Evolutionary conservation across 352 stramenopile species (phyloP).

Genomic region (Aphanomyces stellatus): DNA sequence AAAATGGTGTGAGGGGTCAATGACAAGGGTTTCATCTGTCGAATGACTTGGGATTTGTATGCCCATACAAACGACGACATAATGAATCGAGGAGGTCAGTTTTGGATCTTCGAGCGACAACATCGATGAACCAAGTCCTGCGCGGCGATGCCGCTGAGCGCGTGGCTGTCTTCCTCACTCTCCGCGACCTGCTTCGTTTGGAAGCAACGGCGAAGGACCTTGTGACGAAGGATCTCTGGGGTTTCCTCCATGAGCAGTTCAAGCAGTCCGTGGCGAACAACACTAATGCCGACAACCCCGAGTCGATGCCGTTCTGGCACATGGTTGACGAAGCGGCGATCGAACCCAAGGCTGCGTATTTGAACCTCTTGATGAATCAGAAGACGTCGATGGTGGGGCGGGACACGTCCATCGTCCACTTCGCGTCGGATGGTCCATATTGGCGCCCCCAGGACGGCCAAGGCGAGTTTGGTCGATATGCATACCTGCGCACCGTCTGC

Average conservation of each 20-base stretch:
- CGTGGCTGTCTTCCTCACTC: neutral
- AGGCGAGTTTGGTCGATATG: neutral
- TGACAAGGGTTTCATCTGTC: no score
- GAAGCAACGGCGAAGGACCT: neutral
- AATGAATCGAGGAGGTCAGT: no score
- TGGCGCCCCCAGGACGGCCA: neutral
- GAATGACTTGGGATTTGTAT: no score
- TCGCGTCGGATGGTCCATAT: neutral
- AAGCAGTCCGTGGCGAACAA: neutral
- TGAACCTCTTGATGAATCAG: neutral
- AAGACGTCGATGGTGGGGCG: neutral
- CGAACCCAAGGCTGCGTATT: neutral
- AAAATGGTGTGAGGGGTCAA: no score
- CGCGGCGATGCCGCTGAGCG: neutral
- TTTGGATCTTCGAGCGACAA: no score
- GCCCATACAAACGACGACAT: no score
- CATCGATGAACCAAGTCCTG: no score
- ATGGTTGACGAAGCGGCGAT: conserved; percentile 44
- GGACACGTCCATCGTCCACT: neutral
- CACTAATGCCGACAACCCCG: neutral
- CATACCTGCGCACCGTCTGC: neutral
- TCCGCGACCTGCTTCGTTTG: neutral
- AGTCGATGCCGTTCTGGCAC: conserved; percentile 46
- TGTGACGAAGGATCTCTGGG: neutral
- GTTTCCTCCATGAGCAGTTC: neutral